Evolutionary conservation across 148 eudicot genomes (phyloP), one percentile per base, ranked within the genome.

Genomic region (Rhododendron griersonianum): DNA sequence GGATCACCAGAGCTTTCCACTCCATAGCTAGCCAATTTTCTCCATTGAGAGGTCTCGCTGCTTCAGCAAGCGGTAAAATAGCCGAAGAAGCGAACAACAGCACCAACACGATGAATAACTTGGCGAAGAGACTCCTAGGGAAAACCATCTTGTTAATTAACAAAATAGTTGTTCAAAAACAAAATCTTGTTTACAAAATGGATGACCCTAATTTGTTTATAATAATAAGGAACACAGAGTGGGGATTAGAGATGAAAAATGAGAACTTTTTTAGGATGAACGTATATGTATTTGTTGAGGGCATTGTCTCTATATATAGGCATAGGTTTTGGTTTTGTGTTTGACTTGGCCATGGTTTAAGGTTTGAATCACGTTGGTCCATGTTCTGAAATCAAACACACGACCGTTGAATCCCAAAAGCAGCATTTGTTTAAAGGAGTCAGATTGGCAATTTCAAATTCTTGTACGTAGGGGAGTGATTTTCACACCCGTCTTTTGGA

Each of bases 11-110:
- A 28, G 30, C 39, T 47, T 65, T 50, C 18, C 33, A 57, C 51
- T 41, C n/a, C 5, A 39, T 18, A 13, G 7, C 39, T 13, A 28
- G 13, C 84, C 84, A 82, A 4, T 61, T 61, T 23, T 61, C 84
- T 61, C 30, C 23, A 13, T 39, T 77, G 33, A 87, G 69, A 76
- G 82, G 48, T 48, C 88, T 87, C 25, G n/a, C 16, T 10, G 85
- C 88, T 55, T 59, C 1, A 23, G 78, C 85, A n/a, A 2, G 35
- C 2, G 7, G 84, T 23, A 39, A 61, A 61, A 11, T 35, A 4
- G 50, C 19, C 41, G 74, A 59, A 59, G 11, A 28, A 30, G 39
- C 1, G 9, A 82, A 61, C 33, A 61, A 11, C 11, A 82, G 0
- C 4, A 82, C 63, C 33, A 61, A 1, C 21, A 61, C 33, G 13